A percentile compares a stretch with the other conserved stretches of the same genome.
Evolutionary conservation across 257 asterid genomes (phyloP).

Genomic region (Solanum rostratum): DNA sequence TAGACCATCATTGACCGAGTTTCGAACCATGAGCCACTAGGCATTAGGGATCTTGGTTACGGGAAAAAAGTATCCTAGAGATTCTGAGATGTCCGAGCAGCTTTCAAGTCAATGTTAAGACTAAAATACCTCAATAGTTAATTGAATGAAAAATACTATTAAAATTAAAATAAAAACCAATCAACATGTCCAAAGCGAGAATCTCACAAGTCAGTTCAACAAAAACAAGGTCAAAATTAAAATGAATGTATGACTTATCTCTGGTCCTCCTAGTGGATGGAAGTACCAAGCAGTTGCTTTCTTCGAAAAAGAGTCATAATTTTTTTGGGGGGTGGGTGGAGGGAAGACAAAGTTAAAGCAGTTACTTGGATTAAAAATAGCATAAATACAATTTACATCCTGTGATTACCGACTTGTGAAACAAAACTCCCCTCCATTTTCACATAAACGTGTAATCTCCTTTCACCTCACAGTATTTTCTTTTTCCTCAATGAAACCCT

Average conservation of each 20-base stretch:
- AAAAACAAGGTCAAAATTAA: background rate
- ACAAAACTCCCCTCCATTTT: background rate
- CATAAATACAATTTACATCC: too few relatives aligned
- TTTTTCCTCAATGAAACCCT: background rate
- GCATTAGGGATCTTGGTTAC: background rate
- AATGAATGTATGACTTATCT: background rate
- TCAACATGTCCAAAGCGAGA: background rate
- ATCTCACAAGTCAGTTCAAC: background rate
- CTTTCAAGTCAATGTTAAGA: background rate
- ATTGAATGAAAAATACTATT: background rate
- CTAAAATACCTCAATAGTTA: background rate
- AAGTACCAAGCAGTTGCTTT: too few relatives aligned
- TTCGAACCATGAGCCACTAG: background rate
- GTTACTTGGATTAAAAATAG: too few relatives aligned
- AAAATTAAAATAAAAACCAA: background rate
- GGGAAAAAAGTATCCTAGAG: background rate
- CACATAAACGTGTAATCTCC: background rate
- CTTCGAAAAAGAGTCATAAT: too few relatives aligned
- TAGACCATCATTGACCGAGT: background rate
- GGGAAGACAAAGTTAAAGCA: too few relatives aligned
- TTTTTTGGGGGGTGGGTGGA: too few relatives aligned
- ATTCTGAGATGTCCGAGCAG: background rate
- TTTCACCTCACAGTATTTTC: background rate
- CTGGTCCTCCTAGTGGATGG: background rate
- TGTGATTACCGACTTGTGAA: too few relatives aligned